Percentiles rank a stretch among this genome's conserved stretches.
phyloP scores from a whole-genome alignment of 257 asterid genomes.

The Craterostigma plantagineum region DNA sequence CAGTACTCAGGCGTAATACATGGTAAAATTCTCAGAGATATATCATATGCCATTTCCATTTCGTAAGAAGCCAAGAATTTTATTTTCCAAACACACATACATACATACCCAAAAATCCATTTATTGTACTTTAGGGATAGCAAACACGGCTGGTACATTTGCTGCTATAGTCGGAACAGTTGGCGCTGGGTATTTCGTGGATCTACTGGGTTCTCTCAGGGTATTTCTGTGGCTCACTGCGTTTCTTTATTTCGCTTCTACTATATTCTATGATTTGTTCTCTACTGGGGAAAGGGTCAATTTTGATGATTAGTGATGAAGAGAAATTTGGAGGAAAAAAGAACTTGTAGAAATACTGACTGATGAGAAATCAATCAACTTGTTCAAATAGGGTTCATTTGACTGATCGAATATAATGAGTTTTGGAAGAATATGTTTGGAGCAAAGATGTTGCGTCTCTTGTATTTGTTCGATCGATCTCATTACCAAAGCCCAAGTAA shows the following conservation, averaged over 20 bases:
- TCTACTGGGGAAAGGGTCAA: slow-evolving; percentile 81
- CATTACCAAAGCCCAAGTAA: too few relatives aligned
- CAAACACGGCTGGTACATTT: slow-evolving; percentile 84
- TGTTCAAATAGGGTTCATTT: too few relatives aligned
- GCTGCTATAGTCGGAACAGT: slow-evolving; percentile 91
- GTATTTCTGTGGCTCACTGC: slow-evolving; percentile 77
- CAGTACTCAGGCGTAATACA: slow-evolving; percentile 89
- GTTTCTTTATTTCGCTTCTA: slow-evolving; percentile 57
- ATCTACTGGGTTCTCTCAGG: slow-evolving; percentile 67
- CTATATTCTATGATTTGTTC: slow-evolving; percentile 45
- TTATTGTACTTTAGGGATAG: slow-evolving; percentile 31
- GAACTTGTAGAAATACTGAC: too few relatives aligned
- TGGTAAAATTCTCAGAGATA: slow-evolving; percentile 21
- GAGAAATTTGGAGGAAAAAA: not conserved
- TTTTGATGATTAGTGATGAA: slow-evolving; percentile 25
- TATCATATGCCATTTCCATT: too few relatives aligned
- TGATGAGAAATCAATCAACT: too few relatives aligned
- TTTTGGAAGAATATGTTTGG: too few relatives aligned
- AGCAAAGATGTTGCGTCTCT: too few relatives aligned
- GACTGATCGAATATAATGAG: too few relatives aligned
- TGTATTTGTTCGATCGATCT: too few relatives aligned
- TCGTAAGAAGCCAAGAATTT: not conserved
- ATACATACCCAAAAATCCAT: not conserved
- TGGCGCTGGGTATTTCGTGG: slow-evolving; percentile 90
- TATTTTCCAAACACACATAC: not conserved